Evolutionary conservation across 805 yeast species (phyloP).

Genomic region (Isabelozyma pseudorhagii): DNA sequence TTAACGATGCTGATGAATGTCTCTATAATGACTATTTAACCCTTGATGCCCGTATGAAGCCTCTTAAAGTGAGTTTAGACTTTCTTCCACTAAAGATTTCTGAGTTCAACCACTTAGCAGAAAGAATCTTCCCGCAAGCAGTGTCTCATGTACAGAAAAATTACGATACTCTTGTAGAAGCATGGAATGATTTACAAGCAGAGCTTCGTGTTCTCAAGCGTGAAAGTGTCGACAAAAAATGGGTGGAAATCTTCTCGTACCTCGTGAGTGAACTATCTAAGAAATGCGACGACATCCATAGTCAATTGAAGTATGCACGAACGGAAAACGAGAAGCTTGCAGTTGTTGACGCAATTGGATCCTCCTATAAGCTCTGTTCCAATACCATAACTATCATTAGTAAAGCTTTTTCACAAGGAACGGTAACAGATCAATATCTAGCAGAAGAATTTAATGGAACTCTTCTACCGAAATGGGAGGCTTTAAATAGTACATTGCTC

Average conservation of each 20-base stretch:
- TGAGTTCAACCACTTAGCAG: conserved; percentile 30
- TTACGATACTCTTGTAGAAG: conserved; percentile 36
- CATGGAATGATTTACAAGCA: conserved; percentile 38
- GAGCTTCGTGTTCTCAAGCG: conserved; percentile 41
- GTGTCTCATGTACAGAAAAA: conserved; percentile 28
- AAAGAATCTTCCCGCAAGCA: conserved; percentile 22
- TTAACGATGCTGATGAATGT: conserved; percentile 23
- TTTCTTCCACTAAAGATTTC: conserved; percentile 51
- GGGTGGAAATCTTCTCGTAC: conserved; percentile 52
- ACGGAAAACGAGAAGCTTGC: conserved; percentile 11
- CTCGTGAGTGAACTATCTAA: conserved; percentile 39
- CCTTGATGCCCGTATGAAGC: conserved; percentile 42
- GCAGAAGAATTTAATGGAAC: conserved; percentile 17
- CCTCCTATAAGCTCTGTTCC: conserved; percentile 36
- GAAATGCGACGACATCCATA: conserved; percentile 16
- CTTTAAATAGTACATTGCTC: conserved; percentile 10
- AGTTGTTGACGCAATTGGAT: conserved; percentile 24
- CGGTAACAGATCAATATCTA: conserved; percentile 30
- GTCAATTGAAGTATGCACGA: conserved; percentile 12
- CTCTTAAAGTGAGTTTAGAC: conserved; percentile 50
- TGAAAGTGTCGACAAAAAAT: conserved; percentile 50
- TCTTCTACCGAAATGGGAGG: conserved; percentile 25
- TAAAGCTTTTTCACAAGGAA: conserved; percentile 34
- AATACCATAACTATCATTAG: conserved; percentile 31
- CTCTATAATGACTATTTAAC: conserved; percentile 40